These are phyloP conservation scores for Nitzschia palea DNA, from an alignment of 108 stramenopile genomes.

Conservation along the genomic window DNA sequence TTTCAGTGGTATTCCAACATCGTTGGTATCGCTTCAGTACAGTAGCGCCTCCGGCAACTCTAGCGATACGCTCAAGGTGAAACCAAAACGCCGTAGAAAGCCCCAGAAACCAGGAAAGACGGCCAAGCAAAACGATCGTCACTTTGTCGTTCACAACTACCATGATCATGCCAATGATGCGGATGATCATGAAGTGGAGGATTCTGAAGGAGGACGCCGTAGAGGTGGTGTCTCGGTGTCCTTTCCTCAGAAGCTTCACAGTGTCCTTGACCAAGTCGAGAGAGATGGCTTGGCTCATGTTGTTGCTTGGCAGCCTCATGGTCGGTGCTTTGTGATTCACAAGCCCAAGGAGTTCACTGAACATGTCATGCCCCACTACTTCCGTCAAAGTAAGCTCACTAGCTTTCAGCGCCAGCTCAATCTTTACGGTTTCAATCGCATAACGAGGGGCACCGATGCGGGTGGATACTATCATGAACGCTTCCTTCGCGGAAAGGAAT, in stretches of 20 bases:
- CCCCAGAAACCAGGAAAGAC: conserved; percentile 78
- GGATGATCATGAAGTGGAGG: conserved; percentile 25
- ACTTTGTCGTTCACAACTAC: conserved; percentile 76
- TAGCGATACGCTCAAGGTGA: conserved; percentile 11
- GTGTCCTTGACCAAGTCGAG: conserved; percentile 59
- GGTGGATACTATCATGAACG: conserved; percentile 54
- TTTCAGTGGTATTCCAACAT: no score
- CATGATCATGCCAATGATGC: conserved; percentile 59
- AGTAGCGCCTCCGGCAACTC: neutral
- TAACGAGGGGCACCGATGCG: conserved; percentile 40
- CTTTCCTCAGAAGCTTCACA: conserved; percentile 72
- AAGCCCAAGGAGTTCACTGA: conserved; percentile 62
- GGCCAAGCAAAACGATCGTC: conserved; percentile 65
- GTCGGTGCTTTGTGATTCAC: conserved; percentile 74
- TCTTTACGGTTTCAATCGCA: conserved; percentile 65
- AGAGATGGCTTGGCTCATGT: conserved; percentile 54
- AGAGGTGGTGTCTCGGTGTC: conserved; percentile 67
- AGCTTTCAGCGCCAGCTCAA: conserved; percentile 84
- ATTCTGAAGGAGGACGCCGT: conserved; percentile 20
- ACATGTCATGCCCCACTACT: conserved; percentile 75
- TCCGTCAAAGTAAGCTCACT: conserved; percentile 66
- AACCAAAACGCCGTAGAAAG: conserved; percentile 54
- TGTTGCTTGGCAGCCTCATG: conserved; percentile 74
- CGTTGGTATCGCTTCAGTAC: no score
- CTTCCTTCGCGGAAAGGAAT: conserved; percentile 64